These are phyloP conservation scores for Crithidia thermophila DNA, from an alignment of 208 protist genomes.

Conservation along the genomic window DNA sequence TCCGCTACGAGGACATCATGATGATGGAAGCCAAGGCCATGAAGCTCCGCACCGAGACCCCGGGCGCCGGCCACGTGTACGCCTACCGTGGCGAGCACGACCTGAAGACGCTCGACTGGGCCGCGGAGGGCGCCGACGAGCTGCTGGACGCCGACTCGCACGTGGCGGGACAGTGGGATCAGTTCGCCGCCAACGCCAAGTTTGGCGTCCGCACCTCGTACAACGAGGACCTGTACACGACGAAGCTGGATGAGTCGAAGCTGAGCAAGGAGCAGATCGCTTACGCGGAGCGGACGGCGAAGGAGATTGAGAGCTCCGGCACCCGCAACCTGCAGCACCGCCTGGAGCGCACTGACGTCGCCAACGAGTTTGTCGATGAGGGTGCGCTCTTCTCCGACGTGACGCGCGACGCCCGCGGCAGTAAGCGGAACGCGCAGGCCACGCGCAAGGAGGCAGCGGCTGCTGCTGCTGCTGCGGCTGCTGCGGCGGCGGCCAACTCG, in stretches of 20 bases:
- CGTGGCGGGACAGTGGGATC: constrained; percentile 80
- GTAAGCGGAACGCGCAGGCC: constrained; percentile 7
- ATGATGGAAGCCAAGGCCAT: constrained; percentile 69
- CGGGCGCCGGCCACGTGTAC: constrained; percentile 47
- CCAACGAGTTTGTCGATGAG: constrained; percentile 66
- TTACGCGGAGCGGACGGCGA: constrained; percentile 68
- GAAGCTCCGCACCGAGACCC: constrained; percentile 77
- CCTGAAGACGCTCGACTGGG: constrained; percentile 80
- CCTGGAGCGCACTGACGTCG: constrained; percentile 63
- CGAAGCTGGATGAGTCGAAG: constrained; percentile 78
- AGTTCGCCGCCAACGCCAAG: constrained; percentile 86
- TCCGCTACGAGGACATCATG: constrained; percentile 73
- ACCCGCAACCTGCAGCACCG: constrained; percentile 72
- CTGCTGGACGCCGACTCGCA: constrained; percentile 58
- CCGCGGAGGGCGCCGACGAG: constrained; percentile 57
- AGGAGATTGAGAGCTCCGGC: constrained; percentile 72
- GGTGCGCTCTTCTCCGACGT: constrained; percentile 86
- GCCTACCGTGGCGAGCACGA: constrained; percentile 58
- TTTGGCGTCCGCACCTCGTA: constrained; percentile 89
- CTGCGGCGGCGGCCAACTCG: constrained; percentile 21
- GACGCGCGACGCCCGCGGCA: constrained; percentile 21
- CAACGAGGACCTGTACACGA: constrained; percentile 90
- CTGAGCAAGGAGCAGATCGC: constrained; percentile 71
- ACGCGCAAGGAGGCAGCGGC: constrained; percentile 21
- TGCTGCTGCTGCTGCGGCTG: constrained; percentile 11